phyloP scores from a whole-genome alignment of 2,329 filamentous ascomycete species.

The Aspergillus luchuensis region DNA sequence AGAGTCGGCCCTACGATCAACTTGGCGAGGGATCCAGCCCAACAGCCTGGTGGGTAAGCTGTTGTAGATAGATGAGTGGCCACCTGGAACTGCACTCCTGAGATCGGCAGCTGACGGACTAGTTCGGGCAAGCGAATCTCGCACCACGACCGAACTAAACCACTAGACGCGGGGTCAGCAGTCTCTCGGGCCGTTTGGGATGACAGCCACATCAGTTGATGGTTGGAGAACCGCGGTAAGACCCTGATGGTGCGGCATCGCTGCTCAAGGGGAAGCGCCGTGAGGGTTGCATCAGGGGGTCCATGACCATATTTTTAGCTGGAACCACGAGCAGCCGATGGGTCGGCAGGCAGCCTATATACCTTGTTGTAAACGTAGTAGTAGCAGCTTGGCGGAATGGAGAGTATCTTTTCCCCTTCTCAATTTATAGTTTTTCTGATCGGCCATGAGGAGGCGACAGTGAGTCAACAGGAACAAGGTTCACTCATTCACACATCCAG shows the following conservation, averaged over 20 bases:
- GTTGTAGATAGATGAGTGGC: neutral
- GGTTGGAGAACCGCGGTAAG: slow-evolving; percentile 10
- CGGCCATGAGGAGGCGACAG: too few relatives aligned
- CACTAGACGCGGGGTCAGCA: slow-evolving; percentile 3
- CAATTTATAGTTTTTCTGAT: too few relatives aligned
- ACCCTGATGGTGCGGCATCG: slow-evolving; percentile 4
- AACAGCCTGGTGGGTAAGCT: neutral
- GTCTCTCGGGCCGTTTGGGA: slow-evolving; percentile 9
- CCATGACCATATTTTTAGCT: slow-evolving; percentile 7
- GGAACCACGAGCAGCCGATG: neutral
- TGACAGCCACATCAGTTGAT: slow-evolving; percentile 10
- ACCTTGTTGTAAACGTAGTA: too few relatives aligned
- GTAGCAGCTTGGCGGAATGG: too few relatives aligned
- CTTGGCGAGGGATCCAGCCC: neutral
- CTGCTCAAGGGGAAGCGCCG: neutral
- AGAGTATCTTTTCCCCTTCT: too few relatives aligned
- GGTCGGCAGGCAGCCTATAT: neutral
- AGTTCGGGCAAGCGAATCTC: neutral
- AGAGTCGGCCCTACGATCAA: neutral
- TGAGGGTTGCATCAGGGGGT: slow-evolving; percentile 6
- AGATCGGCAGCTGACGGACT: neutral
- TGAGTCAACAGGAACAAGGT: too few relatives aligned
- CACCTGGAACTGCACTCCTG: neutral
- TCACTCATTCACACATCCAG: neutral
- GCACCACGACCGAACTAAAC: slow-evolving; percentile 2